These are phyloP conservation scores for Microascus cirrosus DNA, from an alignment of 2,329 filamentous ascomycete species.

Conservation along the genomic window DNA sequence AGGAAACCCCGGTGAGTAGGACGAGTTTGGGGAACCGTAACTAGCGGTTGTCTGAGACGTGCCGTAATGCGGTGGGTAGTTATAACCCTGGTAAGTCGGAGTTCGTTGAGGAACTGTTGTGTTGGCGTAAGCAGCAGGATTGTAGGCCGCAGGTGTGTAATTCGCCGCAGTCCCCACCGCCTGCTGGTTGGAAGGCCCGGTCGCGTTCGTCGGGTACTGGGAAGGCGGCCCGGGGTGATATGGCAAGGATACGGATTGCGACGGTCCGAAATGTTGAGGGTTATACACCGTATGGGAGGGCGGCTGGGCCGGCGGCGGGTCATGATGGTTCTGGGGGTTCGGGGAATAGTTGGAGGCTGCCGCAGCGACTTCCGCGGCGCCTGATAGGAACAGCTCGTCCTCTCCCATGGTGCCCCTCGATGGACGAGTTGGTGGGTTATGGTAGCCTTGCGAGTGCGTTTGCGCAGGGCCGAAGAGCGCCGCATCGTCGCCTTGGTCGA, in stretches of 20 bases:
- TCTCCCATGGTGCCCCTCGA: slow-evolving; percentile 19
- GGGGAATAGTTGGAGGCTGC: slow-evolving; percentile 6
- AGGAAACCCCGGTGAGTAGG: background rate
- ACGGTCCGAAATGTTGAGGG: slow-evolving; percentile 51
- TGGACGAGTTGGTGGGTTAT: slow-evolving; percentile 3
- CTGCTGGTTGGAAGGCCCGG: slow-evolving; percentile 21
- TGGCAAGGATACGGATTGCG: slow-evolving; percentile 39
- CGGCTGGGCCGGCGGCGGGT: slow-evolving; percentile 13
- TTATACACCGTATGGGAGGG: slow-evolving; percentile 51
- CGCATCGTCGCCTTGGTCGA: slow-evolving; percentile 65
- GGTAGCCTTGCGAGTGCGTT: slow-evolving; percentile 15
- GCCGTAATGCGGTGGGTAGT: slow-evolving; percentile 18
- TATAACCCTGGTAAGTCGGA: slow-evolving; percentile 36
- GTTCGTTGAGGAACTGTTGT: slow-evolving; percentile 36
- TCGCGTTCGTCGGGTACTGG: slow-evolving; percentile 17
- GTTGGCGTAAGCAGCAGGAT: slow-evolving; percentile 47
- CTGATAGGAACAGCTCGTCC: slow-evolving; percentile 56
- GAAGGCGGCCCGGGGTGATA: slow-evolving; percentile 31
- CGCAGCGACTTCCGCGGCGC: slow-evolving; percentile 22
- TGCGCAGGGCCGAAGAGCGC: slow-evolving; percentile 29
- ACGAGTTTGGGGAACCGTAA: slow-evolving; percentile 9
- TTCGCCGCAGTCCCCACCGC: slow-evolving; percentile 17
- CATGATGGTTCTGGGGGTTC: slow-evolving; percentile 4
- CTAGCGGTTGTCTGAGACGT: slow-evolving; percentile 2
- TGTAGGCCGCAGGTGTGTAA: slow-evolving; percentile 44